phyloP scores from a whole-genome alignment of 257 asterid genomes.

The Osmanthus fragrans region DNA sequence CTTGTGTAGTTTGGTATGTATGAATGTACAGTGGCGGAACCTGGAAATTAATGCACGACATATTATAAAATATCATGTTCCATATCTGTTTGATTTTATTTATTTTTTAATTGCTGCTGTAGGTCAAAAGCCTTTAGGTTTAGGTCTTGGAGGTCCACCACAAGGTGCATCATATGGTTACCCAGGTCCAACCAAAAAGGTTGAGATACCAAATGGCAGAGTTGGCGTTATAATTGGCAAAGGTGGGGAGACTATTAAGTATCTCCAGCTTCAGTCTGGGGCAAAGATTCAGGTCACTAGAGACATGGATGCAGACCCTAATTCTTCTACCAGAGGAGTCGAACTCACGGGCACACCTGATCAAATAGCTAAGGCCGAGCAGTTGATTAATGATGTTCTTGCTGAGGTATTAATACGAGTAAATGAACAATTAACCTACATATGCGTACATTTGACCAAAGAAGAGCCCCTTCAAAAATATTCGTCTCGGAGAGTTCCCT shows the following conservation, averaged over 20 bases:
- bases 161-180: constrained; percentile 59
- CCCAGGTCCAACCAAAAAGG: constrained; percentile 61
- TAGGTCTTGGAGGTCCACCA: constrained; percentile 40
- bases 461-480: neutral
- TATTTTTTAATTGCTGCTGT: constrained; percentile 28
- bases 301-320: constrained; percentile 84
- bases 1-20: neutral
- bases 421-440: neutral
- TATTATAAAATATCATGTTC: neutral
- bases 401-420: constrained; percentile 51
- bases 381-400: constrained; percentile 66
- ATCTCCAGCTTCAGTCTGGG: constrained; percentile 79
- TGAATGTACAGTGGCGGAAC: no score
- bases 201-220: constrained; percentile 82
- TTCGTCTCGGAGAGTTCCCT: neutral
- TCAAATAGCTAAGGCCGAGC: constrained; percentile 74
- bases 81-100: neutral
- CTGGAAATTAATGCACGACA: neutral
- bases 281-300: constrained; percentile 94
- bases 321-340: constrained; percentile 63
- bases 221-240: constrained; percentile 93
- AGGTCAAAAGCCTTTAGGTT: constrained; percentile 41
- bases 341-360: constrained; percentile 80
- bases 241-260: constrained; percentile 91
- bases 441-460: neutral